These are phyloP conservation scores for Platanthera guangdongensis DNA, from an alignment of 106 monocot species.

Conservation along the genomic window DNA sequence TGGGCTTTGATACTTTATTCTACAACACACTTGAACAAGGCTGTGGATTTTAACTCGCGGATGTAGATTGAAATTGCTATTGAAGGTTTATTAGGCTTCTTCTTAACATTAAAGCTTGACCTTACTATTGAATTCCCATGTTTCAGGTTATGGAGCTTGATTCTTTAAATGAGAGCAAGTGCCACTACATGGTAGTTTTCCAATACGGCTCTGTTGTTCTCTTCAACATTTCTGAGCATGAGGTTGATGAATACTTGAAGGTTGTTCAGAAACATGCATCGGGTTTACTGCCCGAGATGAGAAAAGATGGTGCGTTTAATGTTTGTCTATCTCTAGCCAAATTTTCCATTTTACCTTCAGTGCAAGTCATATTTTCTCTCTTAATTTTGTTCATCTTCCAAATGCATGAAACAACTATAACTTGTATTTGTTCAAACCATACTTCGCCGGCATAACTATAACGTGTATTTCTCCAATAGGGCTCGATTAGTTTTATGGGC, in stretches of 20 bases:
- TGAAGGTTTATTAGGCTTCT: neutral
- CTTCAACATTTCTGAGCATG: conserved; percentile 90
- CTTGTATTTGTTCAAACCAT: neutral
- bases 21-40: neutral
- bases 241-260: conserved; percentile 90
- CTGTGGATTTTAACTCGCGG: neutral
- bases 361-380: neutral
- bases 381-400: neutral
- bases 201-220: conserved; percentile 95
- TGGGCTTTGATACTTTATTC: too few species aligned
- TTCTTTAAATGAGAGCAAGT: conserved; percentile 56
- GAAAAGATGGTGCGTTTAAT: conserved; percentile 60
- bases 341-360: neutral
- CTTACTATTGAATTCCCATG: conserved; percentile 1
- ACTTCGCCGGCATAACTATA: neutral
- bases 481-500: too few species aligned
- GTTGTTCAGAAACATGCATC: conserved; percentile 85
- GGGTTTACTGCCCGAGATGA: conserved; percentile 70
- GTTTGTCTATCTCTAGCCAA: neutral
- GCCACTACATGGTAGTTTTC: conserved; percentile 94
- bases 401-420: neutral
- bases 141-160: conserved; percentile 57
- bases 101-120: neutral
- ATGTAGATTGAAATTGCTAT: neutral
- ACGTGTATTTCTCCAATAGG: too few species aligned